phyloP scores from a whole-genome alignment of 768 basidiomycete species.

The Sutorius australiensis region DNA sequence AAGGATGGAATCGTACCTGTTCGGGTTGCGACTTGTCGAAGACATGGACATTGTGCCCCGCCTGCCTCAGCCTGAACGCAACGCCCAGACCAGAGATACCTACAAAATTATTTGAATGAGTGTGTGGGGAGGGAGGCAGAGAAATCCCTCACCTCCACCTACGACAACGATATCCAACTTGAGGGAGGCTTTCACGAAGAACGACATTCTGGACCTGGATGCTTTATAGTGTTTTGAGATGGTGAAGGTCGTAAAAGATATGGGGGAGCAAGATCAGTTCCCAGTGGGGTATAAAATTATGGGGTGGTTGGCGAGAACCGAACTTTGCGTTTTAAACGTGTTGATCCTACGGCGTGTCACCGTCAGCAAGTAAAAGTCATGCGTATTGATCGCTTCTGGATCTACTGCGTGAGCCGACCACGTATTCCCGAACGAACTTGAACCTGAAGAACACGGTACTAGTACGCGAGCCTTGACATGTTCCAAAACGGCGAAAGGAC shows the following conservation, averaged over 20 bases:
- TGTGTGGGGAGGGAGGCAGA: background rate
- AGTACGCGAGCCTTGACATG: background rate
- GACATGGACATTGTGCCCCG: constrained; percentile 52
- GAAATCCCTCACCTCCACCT: constrained; percentile 16
- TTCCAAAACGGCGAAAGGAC: background rate
- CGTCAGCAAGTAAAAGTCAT: background rate
- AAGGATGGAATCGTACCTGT: constrained; percentile 24
- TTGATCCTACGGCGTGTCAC: background rate
- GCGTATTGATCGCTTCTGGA: constrained; percentile 4
- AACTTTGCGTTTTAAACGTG: background rate
- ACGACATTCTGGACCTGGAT: constrained; percentile 1
- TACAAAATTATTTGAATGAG: background rate
- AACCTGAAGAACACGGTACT: background rate
- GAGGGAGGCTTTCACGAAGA: constrained; percentile 10
- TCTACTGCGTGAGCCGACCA: background rate
- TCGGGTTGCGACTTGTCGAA: constrained; percentile 47
- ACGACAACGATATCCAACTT: constrained; percentile 13
- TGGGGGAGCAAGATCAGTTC: background rate
- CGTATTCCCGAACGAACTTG: background rate
- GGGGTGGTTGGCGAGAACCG: background rate
- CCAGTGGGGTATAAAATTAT: background rate
- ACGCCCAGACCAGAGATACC: constrained; percentile 50
- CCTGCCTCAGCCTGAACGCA: constrained; percentile 49
- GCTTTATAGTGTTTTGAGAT: background rate
- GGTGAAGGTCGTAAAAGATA: background rate